Conservation (phyloP, 2,329 filamentous ascomycete genomes). For the Cladobotryum protrusum region DNA sequence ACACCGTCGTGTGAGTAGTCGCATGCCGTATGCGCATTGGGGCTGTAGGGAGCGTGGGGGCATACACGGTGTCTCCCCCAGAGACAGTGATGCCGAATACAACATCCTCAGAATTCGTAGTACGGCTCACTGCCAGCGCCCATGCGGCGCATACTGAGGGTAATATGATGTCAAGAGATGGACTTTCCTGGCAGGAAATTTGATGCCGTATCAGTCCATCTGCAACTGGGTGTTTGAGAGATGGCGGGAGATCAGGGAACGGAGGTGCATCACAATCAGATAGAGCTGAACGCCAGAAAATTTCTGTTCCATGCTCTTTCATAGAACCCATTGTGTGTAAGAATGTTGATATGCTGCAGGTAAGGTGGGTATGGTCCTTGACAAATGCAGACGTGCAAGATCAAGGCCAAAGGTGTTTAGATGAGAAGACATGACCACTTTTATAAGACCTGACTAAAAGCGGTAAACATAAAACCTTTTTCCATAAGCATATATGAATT, state of each 20-base stretch:
- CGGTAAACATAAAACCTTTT: too few relatives aligned
- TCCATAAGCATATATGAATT: too few relatives aligned
- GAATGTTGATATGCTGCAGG: too few relatives aligned
- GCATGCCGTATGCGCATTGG: constrained; percentile 18
- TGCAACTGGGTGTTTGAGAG: too few relatives aligned
- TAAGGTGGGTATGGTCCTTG: too few relatives aligned
- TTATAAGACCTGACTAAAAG: too few relatives aligned
- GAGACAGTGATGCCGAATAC: constrained; percentile 21
- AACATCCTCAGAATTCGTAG: constrained; percentile 20
- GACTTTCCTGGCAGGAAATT: not conserved
- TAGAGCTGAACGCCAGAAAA: not conserved
- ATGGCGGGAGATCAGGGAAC: not conserved
- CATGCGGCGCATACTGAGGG: not conserved
- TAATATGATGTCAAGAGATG: not conserved
- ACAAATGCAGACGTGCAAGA: too few relatives aligned
- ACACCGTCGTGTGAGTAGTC: not conserved
- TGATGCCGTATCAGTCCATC: not conserved
- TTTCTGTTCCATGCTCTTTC: too few relatives aligned
- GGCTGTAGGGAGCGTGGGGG: constrained; percentile 22
- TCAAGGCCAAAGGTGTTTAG: too few relatives aligned
- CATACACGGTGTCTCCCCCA: constrained; percentile 20
- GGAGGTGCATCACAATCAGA: not conserved
- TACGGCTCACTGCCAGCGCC: constrained; percentile 9
- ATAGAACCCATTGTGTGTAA: too few relatives aligned
- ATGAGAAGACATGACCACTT: too few relatives aligned